Percentiles rank a stretch among this genome's conserved stretches.
phyloP scores from a whole-genome alignment of 352 stramenopile genomes.

The Globisporangium spinosum region DNA sequence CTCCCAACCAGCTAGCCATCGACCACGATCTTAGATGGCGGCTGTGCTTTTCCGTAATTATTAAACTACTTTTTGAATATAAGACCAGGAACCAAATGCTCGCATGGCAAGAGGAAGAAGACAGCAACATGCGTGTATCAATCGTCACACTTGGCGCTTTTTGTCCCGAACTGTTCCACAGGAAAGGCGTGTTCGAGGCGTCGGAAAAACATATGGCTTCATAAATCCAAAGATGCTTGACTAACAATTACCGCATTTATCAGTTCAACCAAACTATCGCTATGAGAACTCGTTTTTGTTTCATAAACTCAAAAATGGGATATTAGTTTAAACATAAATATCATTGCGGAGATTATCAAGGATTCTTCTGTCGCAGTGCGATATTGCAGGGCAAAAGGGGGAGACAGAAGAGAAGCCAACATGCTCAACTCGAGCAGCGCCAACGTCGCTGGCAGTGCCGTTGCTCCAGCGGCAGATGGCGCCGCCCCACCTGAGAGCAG shows the following conservation, averaged over 20 bases:
- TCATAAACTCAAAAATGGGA: background rate
- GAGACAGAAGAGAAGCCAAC: constrained; percentile 6
- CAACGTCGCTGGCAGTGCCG: background rate
- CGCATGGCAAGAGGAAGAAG: background rate
- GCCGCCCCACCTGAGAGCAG: background rate
- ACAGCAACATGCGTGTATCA: background rate
- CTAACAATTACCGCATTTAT: background rate
- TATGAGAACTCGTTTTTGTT: background rate
- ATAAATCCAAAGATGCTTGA: background rate
- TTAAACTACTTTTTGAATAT: constrained; percentile 10
- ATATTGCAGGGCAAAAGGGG: background rate
- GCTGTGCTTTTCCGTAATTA: constrained; percentile 4
- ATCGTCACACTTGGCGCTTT: background rate
- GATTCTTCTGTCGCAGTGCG: background rate
- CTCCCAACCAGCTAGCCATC: background rate
- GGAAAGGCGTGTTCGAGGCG: background rate
- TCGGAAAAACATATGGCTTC: constrained; percentile 1
- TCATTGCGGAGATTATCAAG: background rate
- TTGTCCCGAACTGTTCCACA: background rate
- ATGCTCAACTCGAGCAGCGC: constrained; percentile 11
- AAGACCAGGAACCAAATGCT: background rate
- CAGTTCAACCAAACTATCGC: background rate
- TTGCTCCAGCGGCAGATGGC: background rate
- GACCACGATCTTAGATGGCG: background rate
- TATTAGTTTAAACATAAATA: background rate